These are phyloP conservation scores for Albizia julibrissin DNA, from an alignment of 306 rosid genomes.

Conservation along the genomic window DNA sequence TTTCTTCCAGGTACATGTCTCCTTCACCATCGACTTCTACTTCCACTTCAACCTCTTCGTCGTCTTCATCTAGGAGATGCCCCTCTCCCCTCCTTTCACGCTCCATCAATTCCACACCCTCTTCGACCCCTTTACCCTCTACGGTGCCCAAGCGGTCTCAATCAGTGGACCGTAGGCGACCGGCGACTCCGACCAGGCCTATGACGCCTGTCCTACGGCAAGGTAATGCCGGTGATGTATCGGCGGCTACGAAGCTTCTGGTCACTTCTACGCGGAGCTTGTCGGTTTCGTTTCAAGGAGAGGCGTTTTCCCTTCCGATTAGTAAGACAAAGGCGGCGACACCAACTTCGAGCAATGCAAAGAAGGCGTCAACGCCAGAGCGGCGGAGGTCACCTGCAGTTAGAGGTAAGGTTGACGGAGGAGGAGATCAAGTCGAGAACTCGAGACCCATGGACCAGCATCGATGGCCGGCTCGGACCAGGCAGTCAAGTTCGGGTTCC, in stretches of 20 bases:
- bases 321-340: constrained; percentile 80
- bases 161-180: constrained; percentile 80
- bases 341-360: constrained; percentile 44
- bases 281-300: constrained; percentile 97
- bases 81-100: constrained; percentile 87
- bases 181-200: constrained; percentile 49
- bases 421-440: constrained; percentile 79
- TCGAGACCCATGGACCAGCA: constrained; percentile 78
- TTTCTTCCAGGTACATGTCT: constrained; percentile 96
- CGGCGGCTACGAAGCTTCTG: constrained; percentile 80
- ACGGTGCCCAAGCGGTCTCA: constrained; percentile 74
- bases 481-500: constrained; percentile 41
- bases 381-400: constrained; percentile 75
- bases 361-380: constrained; percentile 86
- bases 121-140: constrained; percentile 56
- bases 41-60: constrained; percentile 59
- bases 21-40: constrained; percentile 80
- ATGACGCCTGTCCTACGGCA: constrained; percentile 56
- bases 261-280: constrained; percentile 93
- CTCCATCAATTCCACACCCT: constrained; percentile 64
- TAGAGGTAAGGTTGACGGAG: constrained; percentile 46
- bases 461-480: constrained; percentile 84
- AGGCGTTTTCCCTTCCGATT: constrained; percentile 91
- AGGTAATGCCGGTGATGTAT: constrained; percentile 52
- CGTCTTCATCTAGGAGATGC: constrained; percentile 73